Evolutionary conservation across 2,329 filamentous ascomycete species (phyloP), one percentile per base, ranked within the genome.

Genomic region (Domatiomyces catenatus): DNA sequence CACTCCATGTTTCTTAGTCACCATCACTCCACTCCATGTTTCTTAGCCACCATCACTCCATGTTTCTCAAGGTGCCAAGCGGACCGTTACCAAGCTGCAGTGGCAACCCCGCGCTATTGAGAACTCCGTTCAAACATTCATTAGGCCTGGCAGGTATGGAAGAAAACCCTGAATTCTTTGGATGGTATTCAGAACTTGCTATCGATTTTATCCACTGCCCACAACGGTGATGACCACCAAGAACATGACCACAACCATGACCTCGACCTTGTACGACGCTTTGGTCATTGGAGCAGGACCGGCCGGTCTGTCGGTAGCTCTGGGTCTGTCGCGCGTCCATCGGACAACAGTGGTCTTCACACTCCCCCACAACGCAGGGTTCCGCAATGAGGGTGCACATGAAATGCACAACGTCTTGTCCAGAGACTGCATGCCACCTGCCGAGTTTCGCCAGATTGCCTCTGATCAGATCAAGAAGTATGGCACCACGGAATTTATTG

Each of bases 201-300:
- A 24, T 24, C 22, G 6, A 24, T 24, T 24, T 3, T 24, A 24
- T 24, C 22, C 22, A 24, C 22, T 24, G 6, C 22, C 22, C 22
- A 24, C 22, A 24, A 24, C 22, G 3, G 22, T 24, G 22, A 24
- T 3, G 22, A 24, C 22, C 22, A 24, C 22, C 22, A 24, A 24
- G 22, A 24, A 24, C 22, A 24, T 24, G 6, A 24, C 22, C 22
- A 24, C 22, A 6, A 24, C 22, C 22, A 82, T 80, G 22, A 24
- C 22, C 22, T 24, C 22, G 22, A 24, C 22, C 22, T 24, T 50
- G 15, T 53, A 50, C 45, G 51, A 53, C 19, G 32, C 48, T 15
- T 32, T 53, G 2, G 50, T 53, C 28, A 45, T 53, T 24, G 51
- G 51, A 20, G 48, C 28, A 44, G 58, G 59, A 10, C 58, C 57